Conservation (phyloP, 306 rosid species). For the Mimosa bimucronata region DNA sequence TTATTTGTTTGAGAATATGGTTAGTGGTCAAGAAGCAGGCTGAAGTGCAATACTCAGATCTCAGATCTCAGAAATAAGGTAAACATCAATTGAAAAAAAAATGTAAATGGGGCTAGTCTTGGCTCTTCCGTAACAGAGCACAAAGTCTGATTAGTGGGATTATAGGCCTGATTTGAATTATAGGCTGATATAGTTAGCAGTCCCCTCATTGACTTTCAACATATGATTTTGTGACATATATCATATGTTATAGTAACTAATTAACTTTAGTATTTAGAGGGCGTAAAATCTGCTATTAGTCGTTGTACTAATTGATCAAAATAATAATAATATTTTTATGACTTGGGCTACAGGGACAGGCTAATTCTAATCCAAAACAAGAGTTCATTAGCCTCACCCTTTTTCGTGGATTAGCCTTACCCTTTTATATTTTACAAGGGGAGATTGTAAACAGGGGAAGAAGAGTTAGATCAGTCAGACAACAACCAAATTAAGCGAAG, state of each 20-base stretch:
- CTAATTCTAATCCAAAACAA: not conserved
- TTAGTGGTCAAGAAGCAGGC: not conserved
- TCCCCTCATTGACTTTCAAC: conserved; percentile 1
- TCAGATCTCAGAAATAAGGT: not conserved
- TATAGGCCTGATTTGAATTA: not conserved
- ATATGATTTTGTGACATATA: not conserved
- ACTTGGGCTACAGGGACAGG: not conserved
- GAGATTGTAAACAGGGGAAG: not conserved
- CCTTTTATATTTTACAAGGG: not conserved
- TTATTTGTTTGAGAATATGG: not conserved
- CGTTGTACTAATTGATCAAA: not conserved
- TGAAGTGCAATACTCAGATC: not conserved
- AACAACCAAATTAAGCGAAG: not conserved
- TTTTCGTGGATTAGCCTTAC: not conserved
- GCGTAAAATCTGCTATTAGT: not conserved
- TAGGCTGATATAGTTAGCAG: not conserved
- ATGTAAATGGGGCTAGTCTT: not conserved
- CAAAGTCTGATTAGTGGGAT: not conserved
- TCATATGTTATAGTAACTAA: not conserved
- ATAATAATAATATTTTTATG: not conserved
- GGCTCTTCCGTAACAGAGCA: not conserved
- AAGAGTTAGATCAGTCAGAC: not conserved
- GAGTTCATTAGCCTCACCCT: not conserved
- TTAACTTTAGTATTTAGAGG: not conserved
- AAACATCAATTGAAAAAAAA: not conserved